These are phyloP conservation scores for Cytospora schulzeri DNA, from an alignment of 2,329 filamentous ascomycete species.

Conservation along the genomic window DNA sequence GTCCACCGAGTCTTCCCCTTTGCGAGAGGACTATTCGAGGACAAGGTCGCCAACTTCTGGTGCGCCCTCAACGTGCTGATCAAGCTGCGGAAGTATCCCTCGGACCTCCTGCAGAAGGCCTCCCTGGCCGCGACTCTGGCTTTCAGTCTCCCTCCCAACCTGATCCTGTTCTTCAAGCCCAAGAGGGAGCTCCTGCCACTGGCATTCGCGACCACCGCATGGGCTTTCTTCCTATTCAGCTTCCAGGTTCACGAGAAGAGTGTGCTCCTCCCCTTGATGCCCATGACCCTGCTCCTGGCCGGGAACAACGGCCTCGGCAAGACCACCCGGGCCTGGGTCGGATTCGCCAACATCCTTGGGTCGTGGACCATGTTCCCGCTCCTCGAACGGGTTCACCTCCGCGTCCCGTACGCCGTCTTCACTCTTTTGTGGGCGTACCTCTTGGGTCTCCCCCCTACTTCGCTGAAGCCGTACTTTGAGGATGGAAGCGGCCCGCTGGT, in stretches of 20 bases:
- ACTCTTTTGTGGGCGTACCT: constrained; percentile 90
- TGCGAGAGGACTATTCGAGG: constrained; percentile 92
- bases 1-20: constrained; percentile 96
- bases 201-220: constrained; percentile 80
- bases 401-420: constrained; percentile 81
- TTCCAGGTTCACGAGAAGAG: constrained; percentile 99
- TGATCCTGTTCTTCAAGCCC: constrained; percentile 78
- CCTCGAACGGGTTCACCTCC: constrained; percentile 79
- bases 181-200: constrained; percentile 76
- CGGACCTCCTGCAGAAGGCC: constrained; percentile 71
- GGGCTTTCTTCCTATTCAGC: constrained; percentile 97
- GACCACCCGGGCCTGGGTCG: constrained; percentile 83
- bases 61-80: constrained; percentile 87
- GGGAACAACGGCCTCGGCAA: constrained; percentile 72
- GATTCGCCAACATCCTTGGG: constrained; percentile 90
- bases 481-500: constrained; percentile 48
- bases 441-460: constrained; percentile 80
- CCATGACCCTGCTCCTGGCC: constrained; percentile 86
- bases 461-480: constrained; percentile 67
- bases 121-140: constrained; percentile 75
- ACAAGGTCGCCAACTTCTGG: constrained; percentile 99
- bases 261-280: constrained; percentile 85
- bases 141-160: constrained; percentile 77
- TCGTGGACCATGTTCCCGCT: constrained; percentile 94
- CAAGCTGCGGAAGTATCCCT: constrained; percentile 78